Base-by-base conservation (phyloP, 441 rosid species). In the Dalechampia spathulata region DNA sequence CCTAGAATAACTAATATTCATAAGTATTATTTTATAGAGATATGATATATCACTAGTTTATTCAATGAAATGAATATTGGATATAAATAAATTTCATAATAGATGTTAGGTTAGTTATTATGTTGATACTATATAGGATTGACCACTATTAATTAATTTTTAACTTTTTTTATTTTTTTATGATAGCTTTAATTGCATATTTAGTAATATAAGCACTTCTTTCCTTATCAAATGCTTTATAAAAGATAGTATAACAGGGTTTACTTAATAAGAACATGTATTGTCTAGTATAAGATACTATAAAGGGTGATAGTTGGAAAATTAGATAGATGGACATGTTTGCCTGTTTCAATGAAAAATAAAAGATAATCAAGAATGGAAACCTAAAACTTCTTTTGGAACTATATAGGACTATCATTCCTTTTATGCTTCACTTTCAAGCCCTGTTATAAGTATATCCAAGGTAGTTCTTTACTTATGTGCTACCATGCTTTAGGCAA, bases 1-100 rank as follows among this genome's bases (percentile, higher is more conserved):
- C 96, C 99, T 58, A 79, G 95, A 71, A 75, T 76, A 51, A 66
- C 85, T 52, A 76, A 74, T 73, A 86, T 63, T 90, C 86, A 98
- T 94, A 65, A 83, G 99, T 81, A 38, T 3, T 45, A 2, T 50
- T 58, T 39, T 40, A 8, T 41, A 11, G 36, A 48, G n/a, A 14
- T 14, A 17, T 50, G 46, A 32, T 47, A 37, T 21, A 48, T 48
- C n/a, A 23, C 25, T 43, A 42, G 17, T 27, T 56, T 7, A 5
- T 21, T 20, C 37, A 39, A 45, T 5, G 3, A 25, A n/a, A 34
- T n/a, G n/a, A n/a, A n/a, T n/a, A n/a, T n/a, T n/a, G n/a, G n/a
- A n/a, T n/a, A n/a, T n/a, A n/a, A n/a, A n/a, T n/a, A n/a, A n/a
- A n/a, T n/a, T n/a, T n/a, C n/a, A n/a, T n/a, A n/a, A n/a, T n/a